phyloP scores from a whole-genome alignment of 78 protist genomes.

The Diacronema lutheri region DNA sequence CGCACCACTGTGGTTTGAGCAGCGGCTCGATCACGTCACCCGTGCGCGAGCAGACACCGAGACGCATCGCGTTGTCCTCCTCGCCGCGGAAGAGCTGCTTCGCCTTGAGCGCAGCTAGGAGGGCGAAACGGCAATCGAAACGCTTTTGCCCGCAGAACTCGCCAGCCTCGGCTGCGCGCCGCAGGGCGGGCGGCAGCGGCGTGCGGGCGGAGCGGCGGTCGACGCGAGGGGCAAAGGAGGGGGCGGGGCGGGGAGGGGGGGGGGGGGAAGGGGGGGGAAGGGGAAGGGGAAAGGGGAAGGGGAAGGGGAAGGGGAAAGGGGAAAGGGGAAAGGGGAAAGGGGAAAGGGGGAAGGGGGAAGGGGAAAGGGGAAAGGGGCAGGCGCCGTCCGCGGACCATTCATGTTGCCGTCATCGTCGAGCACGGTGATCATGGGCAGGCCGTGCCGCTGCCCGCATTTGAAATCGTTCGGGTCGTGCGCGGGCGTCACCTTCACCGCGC shows the following conservation, averaged over 20 bases:
- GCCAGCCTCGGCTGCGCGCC: background rate
- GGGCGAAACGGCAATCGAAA: background rate
- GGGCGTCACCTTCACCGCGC: slow-evolving; percentile 79
- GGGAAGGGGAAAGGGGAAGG: background rate
- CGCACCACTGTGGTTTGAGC: slow-evolving; percentile 63
- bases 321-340: background rate
- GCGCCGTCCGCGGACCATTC: background rate
- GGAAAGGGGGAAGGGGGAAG: background rate
- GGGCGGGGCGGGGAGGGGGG: background rate
- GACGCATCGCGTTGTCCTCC: slow-evolving; percentile 1
- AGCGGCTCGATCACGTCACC: slow-evolving; percentile 49
- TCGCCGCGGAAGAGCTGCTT: slow-evolving; percentile 6
- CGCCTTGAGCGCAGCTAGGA: slow-evolving; percentile 24
- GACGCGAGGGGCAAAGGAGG: background rate
- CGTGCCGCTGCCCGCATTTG: slow-evolving; percentile 45
- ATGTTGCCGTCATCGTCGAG: background rate
- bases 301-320: background rate
- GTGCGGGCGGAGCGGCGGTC: background rate
- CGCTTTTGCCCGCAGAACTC: background rate
- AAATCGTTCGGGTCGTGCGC: slow-evolving; percentile 66
- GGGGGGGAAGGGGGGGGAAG: background rate
- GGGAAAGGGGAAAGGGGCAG: background rate
- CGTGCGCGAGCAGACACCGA: slow-evolving; percentile 27
- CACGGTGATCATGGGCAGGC: slow-evolving; percentile 52
- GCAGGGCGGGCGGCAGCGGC: background rate